These are phyloP conservation scores for Luzula sylvatica DNA, from an alignment of 176 grass and related monocot genomes.

Conservation along the genomic window DNA sequence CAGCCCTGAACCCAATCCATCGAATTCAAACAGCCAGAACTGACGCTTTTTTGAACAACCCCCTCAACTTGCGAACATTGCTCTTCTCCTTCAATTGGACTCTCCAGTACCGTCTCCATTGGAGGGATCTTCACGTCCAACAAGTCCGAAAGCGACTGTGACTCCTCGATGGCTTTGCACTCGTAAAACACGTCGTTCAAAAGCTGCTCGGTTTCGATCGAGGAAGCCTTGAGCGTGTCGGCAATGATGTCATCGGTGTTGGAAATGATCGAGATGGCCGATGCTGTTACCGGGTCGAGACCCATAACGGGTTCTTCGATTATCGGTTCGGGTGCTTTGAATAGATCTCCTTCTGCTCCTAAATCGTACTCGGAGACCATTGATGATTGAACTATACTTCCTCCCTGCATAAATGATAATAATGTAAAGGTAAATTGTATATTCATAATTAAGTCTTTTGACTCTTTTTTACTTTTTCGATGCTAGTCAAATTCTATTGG, in stretches of 20 bases:
- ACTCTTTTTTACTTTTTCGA: conserved; percentile 12
- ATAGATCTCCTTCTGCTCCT: conserved; percentile 84
- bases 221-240: conserved; percentile 35
- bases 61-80: conserved; percentile 38
- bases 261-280: conserved; percentile 65
- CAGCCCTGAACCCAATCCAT: conserved; percentile 44
- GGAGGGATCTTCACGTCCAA: conserved; percentile 82
- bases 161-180: conserved; percentile 89
- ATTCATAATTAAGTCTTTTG: conserved; percentile 6
- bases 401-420: conserved; percentile 37
- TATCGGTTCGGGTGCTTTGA: conserved; percentile 81
- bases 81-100: conserved; percentile 23
- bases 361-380: conserved; percentile 72
- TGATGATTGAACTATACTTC: conserved; percentile 32
- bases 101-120: conserved; percentile 49
- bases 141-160: conserved; percentile 43
- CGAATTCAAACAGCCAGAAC: conserved; percentile 73
- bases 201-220: conserved; percentile 47
- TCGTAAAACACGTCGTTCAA: conserved; percentile 63
- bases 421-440: neutral
- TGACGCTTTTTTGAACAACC: conserved; percentile 74
- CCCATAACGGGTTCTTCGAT: conserved; percentile 40
- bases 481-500: conserved; percentile 14
- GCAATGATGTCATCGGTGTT: conserved; percentile 30
- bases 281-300: conserved; percentile 46